Conservation (phyloP, 208 protist genomes). For the Acanthamoeba lenticulata region DNA sequence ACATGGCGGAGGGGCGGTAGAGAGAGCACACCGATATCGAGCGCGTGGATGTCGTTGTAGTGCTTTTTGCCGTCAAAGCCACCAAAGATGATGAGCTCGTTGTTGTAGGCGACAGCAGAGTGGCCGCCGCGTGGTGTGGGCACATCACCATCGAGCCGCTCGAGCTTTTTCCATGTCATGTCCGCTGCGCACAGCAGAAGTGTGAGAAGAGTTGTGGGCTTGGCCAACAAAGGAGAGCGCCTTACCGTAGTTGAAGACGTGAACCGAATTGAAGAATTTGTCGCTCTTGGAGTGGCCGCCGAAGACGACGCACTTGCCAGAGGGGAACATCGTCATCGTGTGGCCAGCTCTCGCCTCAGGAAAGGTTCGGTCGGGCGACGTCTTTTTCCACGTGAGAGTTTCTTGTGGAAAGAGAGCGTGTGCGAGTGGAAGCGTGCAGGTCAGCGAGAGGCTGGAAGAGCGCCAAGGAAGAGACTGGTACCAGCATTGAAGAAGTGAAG, state of each 20-base stretch:
- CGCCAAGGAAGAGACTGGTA: not conserved
- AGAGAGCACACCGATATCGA: not conserved
- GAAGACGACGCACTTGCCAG: conserved; percentile 12
- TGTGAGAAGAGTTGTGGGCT: not conserved
- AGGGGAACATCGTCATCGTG: conserved; percentile 42
- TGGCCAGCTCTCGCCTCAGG: conserved; percentile 50
- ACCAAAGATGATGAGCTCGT: conserved; percentile 24
- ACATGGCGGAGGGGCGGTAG: not conserved
- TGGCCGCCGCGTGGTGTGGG: conserved; percentile 20
- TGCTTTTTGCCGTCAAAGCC: conserved; percentile 61
- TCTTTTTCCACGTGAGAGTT: not conserved
- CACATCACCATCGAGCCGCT: not conserved
- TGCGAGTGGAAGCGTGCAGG: not conserved
- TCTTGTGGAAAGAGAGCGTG: not conserved
- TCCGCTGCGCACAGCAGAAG: not conserved
- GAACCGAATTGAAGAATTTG: conserved; percentile 5
- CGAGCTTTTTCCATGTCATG: not conserved
- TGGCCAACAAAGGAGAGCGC: not conserved
- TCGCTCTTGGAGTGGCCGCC: conserved; percentile 32
- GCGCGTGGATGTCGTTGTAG: conserved; percentile 46
- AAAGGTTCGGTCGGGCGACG: conserved; percentile 1
- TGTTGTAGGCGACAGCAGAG: conserved; percentile 16
- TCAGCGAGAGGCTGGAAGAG: not conserved
- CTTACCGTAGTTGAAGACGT: conserved; percentile 1
- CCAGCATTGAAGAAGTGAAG: conserved; percentile 25